Evolutionary conservation across 257 asterid species (phyloP).

Genomic region (Solanum bukasovii): DNA sequence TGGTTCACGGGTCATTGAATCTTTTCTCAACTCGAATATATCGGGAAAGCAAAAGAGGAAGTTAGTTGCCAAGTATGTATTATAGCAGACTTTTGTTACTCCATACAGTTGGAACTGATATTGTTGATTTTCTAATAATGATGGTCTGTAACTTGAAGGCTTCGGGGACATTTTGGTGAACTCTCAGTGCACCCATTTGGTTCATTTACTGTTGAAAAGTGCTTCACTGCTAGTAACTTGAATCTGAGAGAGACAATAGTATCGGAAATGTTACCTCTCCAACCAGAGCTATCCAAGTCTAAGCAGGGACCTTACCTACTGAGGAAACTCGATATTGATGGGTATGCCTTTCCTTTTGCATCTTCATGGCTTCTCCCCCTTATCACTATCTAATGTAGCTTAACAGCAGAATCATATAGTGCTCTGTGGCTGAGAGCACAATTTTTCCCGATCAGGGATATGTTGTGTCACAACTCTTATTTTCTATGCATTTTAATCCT

Average conservation of each 20-base stretch:
- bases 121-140: background rate
- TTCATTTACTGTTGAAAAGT: constrained; percentile 75
- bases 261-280: constrained; percentile 56
- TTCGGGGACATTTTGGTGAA: constrained; percentile 86
- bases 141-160: constrained; percentile 28
- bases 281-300: constrained; percentile 64
- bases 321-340: constrained; percentile 84
- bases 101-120: background rate
- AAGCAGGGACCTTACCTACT: constrained; percentile 91
- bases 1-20: constrained; percentile 89
- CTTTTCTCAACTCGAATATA: constrained; percentile 65
- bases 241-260: constrained; percentile 76
- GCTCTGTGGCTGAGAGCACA: background rate
- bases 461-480: background rate
- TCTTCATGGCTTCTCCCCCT: background rate
- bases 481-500: background rate
- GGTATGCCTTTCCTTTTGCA: constrained; percentile 34
- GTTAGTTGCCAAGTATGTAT: constrained; percentile 60
- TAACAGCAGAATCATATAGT: background rate
- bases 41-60: constrained; percentile 69
- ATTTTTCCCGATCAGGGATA: background rate
- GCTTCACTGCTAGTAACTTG: constrained; percentile 56
- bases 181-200: constrained; percentile 74
- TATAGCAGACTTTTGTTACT: background rate
- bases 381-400: background rate